Evolutionary conservation across 305 asterid genomes (phyloP).

Genomic region (Solanum hybrid): DNA sequence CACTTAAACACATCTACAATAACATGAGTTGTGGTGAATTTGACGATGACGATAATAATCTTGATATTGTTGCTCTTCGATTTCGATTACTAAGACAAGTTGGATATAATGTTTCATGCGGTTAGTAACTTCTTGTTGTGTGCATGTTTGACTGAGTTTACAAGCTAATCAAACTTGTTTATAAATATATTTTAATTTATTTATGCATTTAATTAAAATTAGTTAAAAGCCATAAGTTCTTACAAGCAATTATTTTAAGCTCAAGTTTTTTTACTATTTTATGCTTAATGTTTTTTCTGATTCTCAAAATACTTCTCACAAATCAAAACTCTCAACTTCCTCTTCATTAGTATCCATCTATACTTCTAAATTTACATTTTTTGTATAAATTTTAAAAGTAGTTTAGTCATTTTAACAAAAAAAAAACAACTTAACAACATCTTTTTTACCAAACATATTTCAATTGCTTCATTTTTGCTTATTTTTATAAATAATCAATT

Average conservation of each 20-base stretch:
- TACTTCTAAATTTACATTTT: not conserved
- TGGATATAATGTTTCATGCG: not conserved
- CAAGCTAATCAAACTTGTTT: not conserved
- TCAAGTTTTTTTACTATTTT: no score
- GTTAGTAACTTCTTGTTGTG: not conserved
- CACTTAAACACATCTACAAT: not conserved
- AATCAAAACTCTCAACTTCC: not conserved
- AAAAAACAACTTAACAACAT: not conserved
- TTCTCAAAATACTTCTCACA: not conserved
- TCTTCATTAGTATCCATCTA: not conserved
- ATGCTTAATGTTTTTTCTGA: not conserved
- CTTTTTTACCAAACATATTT: not conserved
- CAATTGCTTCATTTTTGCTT: not conserved
- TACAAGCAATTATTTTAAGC: not conserved
- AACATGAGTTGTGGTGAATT: not conserved
- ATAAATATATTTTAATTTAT: no score
- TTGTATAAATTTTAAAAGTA: not conserved
- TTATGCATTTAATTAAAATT: no score
- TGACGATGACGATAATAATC: not conserved
- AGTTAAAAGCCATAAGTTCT: not conserved
- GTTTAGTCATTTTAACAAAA: not conserved
- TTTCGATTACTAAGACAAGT: constrained; percentile 9
- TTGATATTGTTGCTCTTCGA: not conserved
- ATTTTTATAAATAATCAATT: not conserved
- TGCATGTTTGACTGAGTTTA: not conserved